These are phyloP conservation scores for Cladophialophora psammophila DNA, from an alignment of 2,329 filamentous ascomycete genomes.

Conservation along the genomic window DNA sequence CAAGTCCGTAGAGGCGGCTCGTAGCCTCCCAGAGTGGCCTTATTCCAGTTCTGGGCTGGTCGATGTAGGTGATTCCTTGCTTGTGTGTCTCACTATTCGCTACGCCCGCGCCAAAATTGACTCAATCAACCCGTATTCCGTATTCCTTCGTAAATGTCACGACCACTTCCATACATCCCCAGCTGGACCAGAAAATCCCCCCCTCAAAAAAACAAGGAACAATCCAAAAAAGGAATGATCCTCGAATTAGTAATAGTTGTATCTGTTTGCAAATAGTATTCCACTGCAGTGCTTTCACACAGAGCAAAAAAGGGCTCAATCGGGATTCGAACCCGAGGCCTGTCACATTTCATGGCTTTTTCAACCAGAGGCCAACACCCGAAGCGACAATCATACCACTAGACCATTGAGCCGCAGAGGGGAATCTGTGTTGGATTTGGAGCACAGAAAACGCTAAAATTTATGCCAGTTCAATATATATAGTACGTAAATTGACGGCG, in stretches of 20 bases:
- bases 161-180: too few species aligned
- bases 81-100: not conserved
- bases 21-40: not conserved
- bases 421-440: conserved; percentile 11
- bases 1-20: not conserved
- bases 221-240: too few species aligned
- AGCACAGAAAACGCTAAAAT: not conserved
- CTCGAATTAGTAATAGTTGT: too few species aligned
- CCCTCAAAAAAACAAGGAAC: too few species aligned
- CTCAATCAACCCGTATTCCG: not conserved
- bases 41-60: not conserved
- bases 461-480: not conserved
- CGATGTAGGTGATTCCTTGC: not conserved
- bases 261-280: too few species aligned
- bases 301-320: conserved; percentile 41
- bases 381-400: conserved; percentile 52
- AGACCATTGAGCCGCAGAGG: conserved; percentile 15
- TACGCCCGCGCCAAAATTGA: not conserved
- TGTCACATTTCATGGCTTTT: conserved; percentile 46
- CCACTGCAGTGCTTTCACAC: not conserved
- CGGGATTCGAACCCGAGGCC: conserved; percentile 51
- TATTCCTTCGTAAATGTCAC: not conserved
- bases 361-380: conserved; percentile 42
- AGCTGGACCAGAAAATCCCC: too few species aligned
- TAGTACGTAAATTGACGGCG: not conserved